Evolutionary conservation across 2,329 filamentous ascomycete species (phyloP).

Genomic region (Aspergillus fumigatiaffinis): DNA sequence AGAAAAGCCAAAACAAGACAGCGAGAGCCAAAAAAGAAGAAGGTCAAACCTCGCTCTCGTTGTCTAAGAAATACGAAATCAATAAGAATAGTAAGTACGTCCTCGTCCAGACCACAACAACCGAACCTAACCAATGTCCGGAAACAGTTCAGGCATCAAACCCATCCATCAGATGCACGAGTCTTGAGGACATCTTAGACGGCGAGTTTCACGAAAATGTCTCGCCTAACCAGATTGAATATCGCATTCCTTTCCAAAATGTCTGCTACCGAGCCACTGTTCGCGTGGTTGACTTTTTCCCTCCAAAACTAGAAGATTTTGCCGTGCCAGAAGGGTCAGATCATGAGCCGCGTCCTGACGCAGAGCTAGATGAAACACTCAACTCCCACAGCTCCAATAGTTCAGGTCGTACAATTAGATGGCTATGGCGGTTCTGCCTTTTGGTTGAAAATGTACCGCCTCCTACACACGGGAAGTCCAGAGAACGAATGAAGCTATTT

Average conservation of each 20-base stretch:
- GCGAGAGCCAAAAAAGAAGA: conserved; percentile 27
- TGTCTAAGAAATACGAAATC: conserved; percentile 25
- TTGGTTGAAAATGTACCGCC: conserved; percentile 66
- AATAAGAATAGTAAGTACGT: conserved; percentile 42
- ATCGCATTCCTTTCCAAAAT: conserved; percentile 67
- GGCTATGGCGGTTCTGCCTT: conserved; percentile 83
- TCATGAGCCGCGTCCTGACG: conserved; percentile 37
- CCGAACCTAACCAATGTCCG: conserved; percentile 6
- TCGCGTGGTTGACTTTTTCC: conserved; percentile 79
- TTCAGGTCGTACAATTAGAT: conserved; percentile 36
- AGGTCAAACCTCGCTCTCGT: conserved; percentile 21
- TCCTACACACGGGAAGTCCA: conserved; percentile 31
- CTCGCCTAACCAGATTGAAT: conserved; percentile 42
- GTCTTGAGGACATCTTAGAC: conserved; percentile 49
- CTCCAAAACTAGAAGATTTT: conserved; percentile 68
- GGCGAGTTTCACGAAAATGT: conserved; percentile 44
- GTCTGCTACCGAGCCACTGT: conserved; percentile 65
- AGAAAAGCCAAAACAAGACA: conserved; percentile 35
- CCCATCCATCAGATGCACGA: conserved; percentile 37
- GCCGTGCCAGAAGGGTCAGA: conserved; percentile 49
- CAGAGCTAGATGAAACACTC: conserved; percentile 29
- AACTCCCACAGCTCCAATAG: conserved; percentile 14
- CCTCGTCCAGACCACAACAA: neutral
- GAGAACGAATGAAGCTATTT: conserved; percentile 60
- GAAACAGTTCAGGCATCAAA: conserved; percentile 46